These are phyloP conservation scores for Phytophthora sansomeana DNA, from an alignment of 352 stramenopile species.

Conservation along the genomic window DNA sequence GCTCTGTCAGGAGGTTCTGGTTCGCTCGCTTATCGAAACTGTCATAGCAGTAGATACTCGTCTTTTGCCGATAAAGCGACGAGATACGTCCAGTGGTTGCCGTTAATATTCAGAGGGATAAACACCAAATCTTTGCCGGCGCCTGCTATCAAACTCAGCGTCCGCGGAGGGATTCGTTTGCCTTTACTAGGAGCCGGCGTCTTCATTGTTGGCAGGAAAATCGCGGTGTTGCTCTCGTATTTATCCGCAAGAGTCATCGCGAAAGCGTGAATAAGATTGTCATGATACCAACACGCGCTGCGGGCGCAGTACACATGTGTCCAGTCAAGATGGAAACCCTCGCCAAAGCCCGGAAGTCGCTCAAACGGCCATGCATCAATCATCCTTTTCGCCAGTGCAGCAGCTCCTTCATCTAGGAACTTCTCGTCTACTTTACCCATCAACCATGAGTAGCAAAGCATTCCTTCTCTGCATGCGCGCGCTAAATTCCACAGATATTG, in stretches of 20 bases:
- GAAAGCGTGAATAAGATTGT: slow-evolving; percentile 12
- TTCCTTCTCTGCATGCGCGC: not conserved
- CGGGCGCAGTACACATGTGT: slow-evolving; percentile 1
- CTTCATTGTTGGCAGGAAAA: not conserved
- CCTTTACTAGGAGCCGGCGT: not conserved
- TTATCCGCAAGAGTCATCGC: not conserved
- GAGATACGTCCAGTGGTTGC: slow-evolving; percentile 8
- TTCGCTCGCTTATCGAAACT: slow-evolving; percentile 13
- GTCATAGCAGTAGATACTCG: slow-evolving; percentile 7
- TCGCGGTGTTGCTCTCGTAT: not conserved
- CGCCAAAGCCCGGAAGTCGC: not conserved
- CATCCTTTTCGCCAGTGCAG: not conserved
- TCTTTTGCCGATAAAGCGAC: not conserved
- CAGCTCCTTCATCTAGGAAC: not conserved
- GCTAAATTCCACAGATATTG: slow-evolving; percentile 5
- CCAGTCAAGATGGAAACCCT: slow-evolving; percentile 2
- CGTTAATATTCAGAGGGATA: slow-evolving; percentile 15
- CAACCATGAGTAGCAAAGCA: slow-evolving; percentile 3
- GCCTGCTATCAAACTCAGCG: not conserved
- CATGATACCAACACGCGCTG: not conserved
- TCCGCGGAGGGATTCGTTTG: not conserved
- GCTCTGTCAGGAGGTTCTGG: too few species aligned
- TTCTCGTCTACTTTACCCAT: slow-evolving; percentile 1
- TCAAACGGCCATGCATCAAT: not conserved
- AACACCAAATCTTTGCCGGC: slow-evolving; percentile 2